These are phyloP conservation scores for Sporothrix variecibatus DNA, from an alignment of 2,329 filamentous ascomycete genomes.

Conservation along the genomic window DNA sequence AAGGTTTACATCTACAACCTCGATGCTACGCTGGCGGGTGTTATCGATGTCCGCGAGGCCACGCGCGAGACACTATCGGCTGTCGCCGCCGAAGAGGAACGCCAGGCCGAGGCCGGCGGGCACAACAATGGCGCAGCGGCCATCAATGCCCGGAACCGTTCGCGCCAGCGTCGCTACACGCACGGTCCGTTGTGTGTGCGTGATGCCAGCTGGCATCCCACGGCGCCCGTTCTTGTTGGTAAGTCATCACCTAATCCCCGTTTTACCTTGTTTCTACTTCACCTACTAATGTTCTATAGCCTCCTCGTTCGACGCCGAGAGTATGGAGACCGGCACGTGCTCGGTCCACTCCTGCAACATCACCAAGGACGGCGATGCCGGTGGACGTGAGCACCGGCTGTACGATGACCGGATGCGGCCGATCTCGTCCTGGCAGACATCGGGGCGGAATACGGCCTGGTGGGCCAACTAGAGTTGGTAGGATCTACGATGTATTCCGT, in stretches of 20 bases:
- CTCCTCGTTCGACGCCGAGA: conserved; percentile 50
- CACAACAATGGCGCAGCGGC: background rate
- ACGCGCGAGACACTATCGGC: conserved; percentile 45
- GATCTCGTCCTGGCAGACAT: conserved; percentile 21
- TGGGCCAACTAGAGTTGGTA: background rate
- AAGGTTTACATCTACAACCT: conserved; percentile 91
- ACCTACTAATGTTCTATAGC: background rate
- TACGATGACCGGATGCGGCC: conserved; percentile 62
- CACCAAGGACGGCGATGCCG: conserved; percentile 63
- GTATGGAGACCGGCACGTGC: conserved; percentile 66
- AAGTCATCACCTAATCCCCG: no score
- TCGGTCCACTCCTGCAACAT: conserved; percentile 80
- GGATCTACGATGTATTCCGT: background rate
- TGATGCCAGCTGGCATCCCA: conserved; percentile 90
- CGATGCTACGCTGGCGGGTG: conserved; percentile 75
- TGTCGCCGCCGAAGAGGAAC: conserved; percentile 9
- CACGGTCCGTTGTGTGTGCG: conserved; percentile 67
- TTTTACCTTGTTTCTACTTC: background rate
- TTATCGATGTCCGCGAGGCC: conserved; percentile 74
- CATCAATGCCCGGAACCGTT: background rate
- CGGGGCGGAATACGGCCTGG: background rate
- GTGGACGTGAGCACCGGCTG: conserved; percentile 58
- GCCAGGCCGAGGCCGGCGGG: background rate
- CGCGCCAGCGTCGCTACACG: conserved; percentile 2
- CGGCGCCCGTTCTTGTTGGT: conserved; percentile 74